Conservation (phyloP, 768 basidiomycete genomes). For the Suillus hirtellus region DNA sequence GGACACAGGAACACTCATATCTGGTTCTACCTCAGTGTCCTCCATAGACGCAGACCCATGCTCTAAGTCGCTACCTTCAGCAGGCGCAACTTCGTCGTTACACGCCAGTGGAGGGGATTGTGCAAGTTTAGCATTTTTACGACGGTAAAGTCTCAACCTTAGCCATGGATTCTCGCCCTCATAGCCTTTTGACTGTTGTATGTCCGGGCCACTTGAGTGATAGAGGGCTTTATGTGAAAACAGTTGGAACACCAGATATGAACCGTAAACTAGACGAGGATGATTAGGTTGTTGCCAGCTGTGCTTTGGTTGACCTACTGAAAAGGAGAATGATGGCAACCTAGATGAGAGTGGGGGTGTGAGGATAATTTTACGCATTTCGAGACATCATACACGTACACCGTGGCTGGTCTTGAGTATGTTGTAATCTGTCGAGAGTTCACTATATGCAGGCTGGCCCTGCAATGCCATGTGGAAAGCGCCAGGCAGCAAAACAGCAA, state of each 20-base stretch:
- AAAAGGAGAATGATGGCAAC: slow-evolving; percentile 77
- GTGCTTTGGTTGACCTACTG: slow-evolving; percentile 45
- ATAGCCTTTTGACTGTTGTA: slow-evolving; percentile 41
- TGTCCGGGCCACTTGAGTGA: slow-evolving; percentile 42
- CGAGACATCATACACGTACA: slow-evolving; percentile 40
- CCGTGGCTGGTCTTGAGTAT: slow-evolving; percentile 78
- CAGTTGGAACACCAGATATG: slow-evolving; percentile 79
- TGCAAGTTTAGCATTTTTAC: slow-evolving; percentile 9
- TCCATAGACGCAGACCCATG: slow-evolving; percentile 15
- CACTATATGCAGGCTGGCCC: slow-evolving; percentile 17
- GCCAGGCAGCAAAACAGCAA: slow-evolving; percentile 74
- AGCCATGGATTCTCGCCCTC: slow-evolving; percentile 38
- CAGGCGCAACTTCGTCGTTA: not conserved
- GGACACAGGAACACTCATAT: slow-evolving; percentile 57
- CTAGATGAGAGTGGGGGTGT: slow-evolving; percentile 35
- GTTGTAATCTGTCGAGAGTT: slow-evolving; percentile 36
- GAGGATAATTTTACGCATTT: slow-evolving; percentile 7
- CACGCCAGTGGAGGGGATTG: not conserved
- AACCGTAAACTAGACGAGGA: slow-evolving; percentile 57
- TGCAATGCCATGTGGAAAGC: slow-evolving; percentile 70
- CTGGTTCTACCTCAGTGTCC: slow-evolving; percentile 39
- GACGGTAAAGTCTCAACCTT: not conserved
- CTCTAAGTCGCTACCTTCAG: slow-evolving; percentile 8
- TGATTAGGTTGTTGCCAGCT: slow-evolving; percentile 8
- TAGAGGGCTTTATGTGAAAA: slow-evolving; percentile 79